These are phyloP conservation scores for sunflower (Helianthus annuus) DNA, from an alignment of 129 eudicot species.

Conservation along the genomic window DNA sequence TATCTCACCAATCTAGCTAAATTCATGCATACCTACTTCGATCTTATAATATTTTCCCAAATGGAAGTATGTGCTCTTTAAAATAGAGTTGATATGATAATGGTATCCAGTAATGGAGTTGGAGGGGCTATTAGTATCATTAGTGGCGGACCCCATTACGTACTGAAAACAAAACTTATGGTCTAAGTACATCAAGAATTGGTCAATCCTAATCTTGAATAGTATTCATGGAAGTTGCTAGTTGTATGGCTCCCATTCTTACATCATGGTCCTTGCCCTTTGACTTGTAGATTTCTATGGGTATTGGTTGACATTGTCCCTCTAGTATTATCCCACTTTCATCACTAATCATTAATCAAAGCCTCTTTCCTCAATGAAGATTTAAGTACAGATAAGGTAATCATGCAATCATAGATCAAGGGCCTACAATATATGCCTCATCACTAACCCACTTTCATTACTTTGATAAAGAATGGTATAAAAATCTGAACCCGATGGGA, in stretches of 20 bases:
- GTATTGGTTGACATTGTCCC: slow-evolving; percentile 27
- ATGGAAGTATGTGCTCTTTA: slow-evolving; percentile 5
- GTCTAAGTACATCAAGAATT: slow-evolving; percentile 18
- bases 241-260: slow-evolving; percentile 32
- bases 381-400: slow-evolving; percentile 26
- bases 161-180: slow-evolving; percentile 28
- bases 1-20: slow-evolving; percentile 5
- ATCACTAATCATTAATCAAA: no score
- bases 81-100: slow-evolving; percentile 16
- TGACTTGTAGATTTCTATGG: slow-evolving; percentile 24
- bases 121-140: slow-evolving; percentile 12
- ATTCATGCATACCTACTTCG: slow-evolving; percentile 12
- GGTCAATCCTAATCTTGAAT: slow-evolving; percentile 21
- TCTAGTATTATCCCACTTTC: slow-evolving; percentile 5
- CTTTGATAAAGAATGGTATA: no score
- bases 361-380: background rate
- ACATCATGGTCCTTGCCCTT: slow-evolving; percentile 9
- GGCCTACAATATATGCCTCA: no score
- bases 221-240: slow-evolving; percentile 21
- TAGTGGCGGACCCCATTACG: slow-evolving; percentile 25
- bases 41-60: slow-evolving; percentile 12
- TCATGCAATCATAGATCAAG: background rate
- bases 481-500: no score
- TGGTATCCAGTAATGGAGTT: slow-evolving; percentile 29
- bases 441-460: no score